Percentiles rank a stretch among this genome's conserved stretches.
Conservation (phyloP, 139 green algal species). For the Coccomyxa sp. region DNA sequence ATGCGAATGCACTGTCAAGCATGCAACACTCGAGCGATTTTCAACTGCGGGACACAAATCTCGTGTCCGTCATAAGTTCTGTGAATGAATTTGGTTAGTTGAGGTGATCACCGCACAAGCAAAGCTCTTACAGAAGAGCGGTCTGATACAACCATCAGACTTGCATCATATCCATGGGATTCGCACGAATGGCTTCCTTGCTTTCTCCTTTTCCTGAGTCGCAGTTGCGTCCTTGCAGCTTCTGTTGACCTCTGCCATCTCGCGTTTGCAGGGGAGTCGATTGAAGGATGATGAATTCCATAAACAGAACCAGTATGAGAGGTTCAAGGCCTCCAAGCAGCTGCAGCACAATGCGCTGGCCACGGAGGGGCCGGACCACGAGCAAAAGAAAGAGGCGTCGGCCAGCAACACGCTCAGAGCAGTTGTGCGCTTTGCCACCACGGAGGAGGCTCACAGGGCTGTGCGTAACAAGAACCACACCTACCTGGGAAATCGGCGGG, state of each 20-base stretch:
- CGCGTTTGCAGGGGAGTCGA: background rate
- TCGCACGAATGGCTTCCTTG: too few relatives aligned
- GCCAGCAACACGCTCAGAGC: background rate
- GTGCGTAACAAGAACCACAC: background rate
- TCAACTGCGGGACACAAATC: background rate
- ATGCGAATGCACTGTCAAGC: background rate
- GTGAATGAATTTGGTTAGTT: background rate
- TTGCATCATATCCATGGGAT: too few relatives aligned
- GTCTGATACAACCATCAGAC: too few relatives aligned
- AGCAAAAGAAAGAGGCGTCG: background rate
- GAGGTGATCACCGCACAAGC: background rate
- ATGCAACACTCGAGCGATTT: background rate
- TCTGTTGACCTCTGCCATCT: background rate
- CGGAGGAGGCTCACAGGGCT: background rate
- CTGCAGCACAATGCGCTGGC: background rate
- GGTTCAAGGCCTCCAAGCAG: background rate
- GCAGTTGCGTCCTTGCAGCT: too few relatives aligned
- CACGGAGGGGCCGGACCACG: too few relatives aligned
- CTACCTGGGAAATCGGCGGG: background rate
- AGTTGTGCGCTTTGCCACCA: background rate
- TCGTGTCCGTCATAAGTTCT: background rate
- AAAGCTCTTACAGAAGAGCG: background rate
- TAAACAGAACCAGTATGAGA: too few relatives aligned
- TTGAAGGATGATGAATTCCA: background rate
- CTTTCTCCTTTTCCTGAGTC: too few relatives aligned